These are phyloP conservation scores for Tricholomella constricta DNA, from an alignment of 768 basidiomycete species.

Conservation along the genomic window DNA sequence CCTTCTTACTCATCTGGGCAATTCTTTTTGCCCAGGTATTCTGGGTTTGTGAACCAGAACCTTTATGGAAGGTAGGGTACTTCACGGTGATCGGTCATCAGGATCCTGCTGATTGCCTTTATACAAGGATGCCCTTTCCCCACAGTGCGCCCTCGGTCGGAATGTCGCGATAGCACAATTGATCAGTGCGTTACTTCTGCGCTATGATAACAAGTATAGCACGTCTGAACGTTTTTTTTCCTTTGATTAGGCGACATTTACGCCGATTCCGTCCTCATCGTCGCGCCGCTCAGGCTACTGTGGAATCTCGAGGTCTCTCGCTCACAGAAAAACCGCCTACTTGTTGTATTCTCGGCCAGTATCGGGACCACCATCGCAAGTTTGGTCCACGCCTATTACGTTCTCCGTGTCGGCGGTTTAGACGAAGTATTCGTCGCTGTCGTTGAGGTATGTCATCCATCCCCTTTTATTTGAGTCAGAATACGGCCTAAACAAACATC, in stretches of 20 bases:
- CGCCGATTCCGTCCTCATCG: constrained; percentile 43
- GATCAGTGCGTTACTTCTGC: constrained; percentile 36
- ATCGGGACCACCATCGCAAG: constrained; percentile 39
- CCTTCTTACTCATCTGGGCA: constrained; percentile 20
- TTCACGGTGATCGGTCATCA: neutral
- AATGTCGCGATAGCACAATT: constrained; percentile 47
- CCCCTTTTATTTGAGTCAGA: neutral
- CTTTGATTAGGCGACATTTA: constrained; percentile 39
- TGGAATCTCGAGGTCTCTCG: constrained; percentile 33
- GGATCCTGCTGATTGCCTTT: constrained; percentile 6
- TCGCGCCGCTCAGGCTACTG: constrained; percentile 44
- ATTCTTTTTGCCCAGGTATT: constrained; percentile 40
- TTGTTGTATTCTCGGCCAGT: constrained; percentile 46
- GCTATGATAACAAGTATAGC: too few species aligned
- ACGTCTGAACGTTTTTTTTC: too few species aligned
- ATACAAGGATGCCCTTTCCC: constrained; percentile 32
- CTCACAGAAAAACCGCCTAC: constrained; percentile 37
- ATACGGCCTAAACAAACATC: neutral
- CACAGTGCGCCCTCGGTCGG: constrained; percentile 42
- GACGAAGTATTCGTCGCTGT: constrained; percentile 28
- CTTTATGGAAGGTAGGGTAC: constrained; percentile 24
- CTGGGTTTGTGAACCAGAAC: constrained; percentile 31
- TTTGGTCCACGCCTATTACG: constrained; percentile 35
- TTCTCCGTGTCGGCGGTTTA: constrained; percentile 25
- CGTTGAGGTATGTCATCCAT: constrained; percentile 32